Percentiles rank a stretch among this genome's conserved stretches.
phyloP scores from a whole-genome alignment of 805 yeast species.

The Wickerhamiella alocasiicola region DNA sequence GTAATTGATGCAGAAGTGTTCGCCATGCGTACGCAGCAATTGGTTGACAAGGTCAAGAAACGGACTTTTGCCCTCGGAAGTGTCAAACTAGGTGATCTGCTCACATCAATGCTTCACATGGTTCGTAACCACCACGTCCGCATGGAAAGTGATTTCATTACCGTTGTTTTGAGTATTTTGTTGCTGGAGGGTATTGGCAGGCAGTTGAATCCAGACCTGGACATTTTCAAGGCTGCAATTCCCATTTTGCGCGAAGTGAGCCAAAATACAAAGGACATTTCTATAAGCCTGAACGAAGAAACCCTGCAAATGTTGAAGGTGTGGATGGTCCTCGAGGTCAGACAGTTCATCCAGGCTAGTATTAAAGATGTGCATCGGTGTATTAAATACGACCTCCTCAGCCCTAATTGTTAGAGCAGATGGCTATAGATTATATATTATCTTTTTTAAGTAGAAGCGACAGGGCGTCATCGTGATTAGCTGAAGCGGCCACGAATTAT shows the following conservation, averaged over 20 bases:
- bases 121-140: constrained; percentile 89
- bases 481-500: too few species aligned
- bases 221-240: constrained; percentile 83
- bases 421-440: too few species aligned
- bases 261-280: constrained; percentile 3
- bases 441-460: too few species aligned
- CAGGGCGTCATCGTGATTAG: too few species aligned
- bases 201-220: constrained; percentile 83
- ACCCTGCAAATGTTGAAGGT: constrained; percentile 75
- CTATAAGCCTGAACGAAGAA: constrained; percentile 26
- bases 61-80: constrained; percentile 88
- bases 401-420: constrained; percentile 46
- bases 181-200: constrained; percentile 91
- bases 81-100: constrained; percentile 78
- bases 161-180: constrained; percentile 87
- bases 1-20: constrained; percentile 75
- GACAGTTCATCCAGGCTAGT: constrained; percentile 75
- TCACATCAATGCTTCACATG: constrained; percentile 80
- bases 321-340: constrained; percentile 80
- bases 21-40: constrained; percentile 72
- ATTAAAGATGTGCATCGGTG: constrained; percentile 51
- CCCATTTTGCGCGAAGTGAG: constrained; percentile 80
- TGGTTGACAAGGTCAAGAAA: constrained; percentile 69
- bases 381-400: constrained; percentile 51
- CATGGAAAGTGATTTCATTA: constrained; percentile 94